A percentile compares a stretch with the other conserved stretches of the same genome.
Evolutionary conservation across 345 rosid species (phyloP).

Genomic region (Dipteronia sinensis): DNA sequence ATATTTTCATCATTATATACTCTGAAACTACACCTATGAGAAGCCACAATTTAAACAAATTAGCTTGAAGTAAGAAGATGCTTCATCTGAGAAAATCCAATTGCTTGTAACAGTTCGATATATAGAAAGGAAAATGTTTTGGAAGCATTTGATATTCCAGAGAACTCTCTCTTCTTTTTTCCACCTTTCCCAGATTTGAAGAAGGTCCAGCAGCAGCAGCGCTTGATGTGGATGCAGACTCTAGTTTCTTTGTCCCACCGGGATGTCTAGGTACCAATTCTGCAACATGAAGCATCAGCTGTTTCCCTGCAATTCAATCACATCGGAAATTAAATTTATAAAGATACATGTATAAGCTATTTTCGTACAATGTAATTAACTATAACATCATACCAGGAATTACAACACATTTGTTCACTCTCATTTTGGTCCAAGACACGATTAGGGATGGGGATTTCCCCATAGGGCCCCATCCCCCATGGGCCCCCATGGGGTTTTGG

Average conservation of each 20-base stretch:
- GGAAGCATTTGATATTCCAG: background rate
- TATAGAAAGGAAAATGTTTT: background rate
- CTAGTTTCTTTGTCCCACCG: slow-evolving; percentile 80
- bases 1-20: too few species aligned
- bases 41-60: too few species aligned
- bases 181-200: slow-evolving; percentile 78
- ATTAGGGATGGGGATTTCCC: too few species aligned
- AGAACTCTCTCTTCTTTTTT: slow-evolving; percentile 70
- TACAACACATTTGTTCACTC: background rate
- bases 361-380: background rate
- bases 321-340: background rate
- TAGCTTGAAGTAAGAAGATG: too few species aligned
- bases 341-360: background rate
- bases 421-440: background rate
- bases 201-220: slow-evolving; percentile 46
- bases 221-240: slow-evolving; percentile 53
- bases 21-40: too few species aligned
- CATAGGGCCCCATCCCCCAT: too few species aligned
- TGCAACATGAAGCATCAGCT: slow-evolving; percentile 81
- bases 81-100: background rate
- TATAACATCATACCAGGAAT: background rate
- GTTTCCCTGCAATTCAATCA: slow-evolving; percentile 60
- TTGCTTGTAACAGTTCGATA: background rate
- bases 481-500: too few species aligned
- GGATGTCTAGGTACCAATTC: slow-evolving; percentile 91